A percentile compares a stretch with the other conserved stretches of the same genome.
phyloP scores from a whole-genome alignment of 2,329 filamentous ascomycete genomes.

The Pleomassaria siparia region DNA sequence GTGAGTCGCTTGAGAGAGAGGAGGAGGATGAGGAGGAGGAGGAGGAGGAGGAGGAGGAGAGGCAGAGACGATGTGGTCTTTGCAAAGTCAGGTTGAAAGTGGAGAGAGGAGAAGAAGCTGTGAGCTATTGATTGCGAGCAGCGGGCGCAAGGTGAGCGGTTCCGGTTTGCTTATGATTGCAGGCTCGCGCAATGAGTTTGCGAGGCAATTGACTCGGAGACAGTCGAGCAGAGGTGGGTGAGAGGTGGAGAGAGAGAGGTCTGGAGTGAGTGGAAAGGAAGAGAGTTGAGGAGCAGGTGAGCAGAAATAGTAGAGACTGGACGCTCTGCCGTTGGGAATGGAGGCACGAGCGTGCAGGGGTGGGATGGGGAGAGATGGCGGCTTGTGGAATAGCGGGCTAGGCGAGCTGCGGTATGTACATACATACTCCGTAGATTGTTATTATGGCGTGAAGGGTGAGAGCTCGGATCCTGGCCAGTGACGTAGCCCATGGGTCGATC shows the following conservation, averaged over 20 bases:
- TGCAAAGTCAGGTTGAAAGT: background rate
- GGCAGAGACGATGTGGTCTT: background rate
- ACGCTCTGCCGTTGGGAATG: background rate
- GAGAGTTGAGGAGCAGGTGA: too few relatives aligned
- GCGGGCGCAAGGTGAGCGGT: slow-evolving; percentile 34
- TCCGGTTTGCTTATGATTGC: slow-evolving; percentile 13
- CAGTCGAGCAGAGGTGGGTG: slow-evolving; percentile 4
- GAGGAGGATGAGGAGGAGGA: slow-evolving; percentile 11
- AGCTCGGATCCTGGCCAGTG: background rate
- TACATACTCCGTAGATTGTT: too few relatives aligned
- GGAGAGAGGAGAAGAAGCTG: slow-evolving; percentile 14
- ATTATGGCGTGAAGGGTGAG: too few relatives aligned
- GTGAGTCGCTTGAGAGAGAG: slow-evolving; percentile 4
- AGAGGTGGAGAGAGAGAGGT: slow-evolving; percentile 11
- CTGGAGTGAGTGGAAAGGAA: slow-evolving; percentile 6
- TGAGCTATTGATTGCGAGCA: slow-evolving; percentile 27
- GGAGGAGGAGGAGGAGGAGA: slow-evolving; percentile 13
- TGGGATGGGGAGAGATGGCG: slow-evolving; percentile 20
- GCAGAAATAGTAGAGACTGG: too few relatives aligned
- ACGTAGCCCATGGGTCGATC: too few relatives aligned
- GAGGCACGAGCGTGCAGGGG: slow-evolving; percentile 8
- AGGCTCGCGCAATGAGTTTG: background rate
- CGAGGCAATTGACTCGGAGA: slow-evolving; percentile 15
- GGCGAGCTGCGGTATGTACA: slow-evolving; percentile 3
- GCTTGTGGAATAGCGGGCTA: slow-evolving; percentile 21